These are phyloP conservation scores for Tilletiaria anomala DNA, from an alignment of 1,284 basidiomycete genomes.

Conservation along the genomic window DNA sequence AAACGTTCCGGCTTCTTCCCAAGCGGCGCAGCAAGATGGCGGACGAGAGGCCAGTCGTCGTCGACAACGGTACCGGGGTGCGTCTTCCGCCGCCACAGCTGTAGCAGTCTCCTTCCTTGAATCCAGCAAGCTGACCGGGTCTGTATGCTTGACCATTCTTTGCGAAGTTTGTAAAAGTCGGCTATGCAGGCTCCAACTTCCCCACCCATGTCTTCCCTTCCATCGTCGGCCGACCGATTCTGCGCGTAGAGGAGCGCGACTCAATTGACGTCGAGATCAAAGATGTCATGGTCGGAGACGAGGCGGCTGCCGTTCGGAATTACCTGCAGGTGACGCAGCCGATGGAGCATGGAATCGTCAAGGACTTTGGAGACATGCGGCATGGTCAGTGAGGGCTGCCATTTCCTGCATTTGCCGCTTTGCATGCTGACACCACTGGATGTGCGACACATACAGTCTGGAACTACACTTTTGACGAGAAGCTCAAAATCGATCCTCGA, in stretches of 20 bases:
- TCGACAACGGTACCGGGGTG: slow-evolving; percentile 95
- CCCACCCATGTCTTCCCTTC: slow-evolving; percentile 97
- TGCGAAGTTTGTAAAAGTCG: slow-evolving; percentile 88
- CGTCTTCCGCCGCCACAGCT: too few relatives aligned
- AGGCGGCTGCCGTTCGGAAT: slow-evolving; percentile 81
- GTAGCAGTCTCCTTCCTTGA: too few relatives aligned
- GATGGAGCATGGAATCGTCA: slow-evolving; percentile 97
- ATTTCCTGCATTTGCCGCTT: too few relatives aligned
- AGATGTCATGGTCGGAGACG: slow-evolving; percentile 95
- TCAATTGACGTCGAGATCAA: slow-evolving; percentile 51
- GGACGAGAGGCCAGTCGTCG: slow-evolving; percentile 58
- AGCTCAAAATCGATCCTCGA: slow-evolving; percentile 71
- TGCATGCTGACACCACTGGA: too few relatives aligned
- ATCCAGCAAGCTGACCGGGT: too few relatives aligned
- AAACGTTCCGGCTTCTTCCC: too few relatives aligned
- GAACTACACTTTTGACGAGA: slow-evolving; percentile 97
- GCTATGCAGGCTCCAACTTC: slow-evolving; percentile 70
- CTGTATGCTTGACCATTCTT: too few relatives aligned
- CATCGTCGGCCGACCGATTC: slow-evolving; percentile 85
- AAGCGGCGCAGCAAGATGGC: too few relatives aligned
- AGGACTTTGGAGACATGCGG: slow-evolving; percentile 98
- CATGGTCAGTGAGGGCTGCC: too few relatives aligned
- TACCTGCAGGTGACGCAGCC: slow-evolving; percentile 94
- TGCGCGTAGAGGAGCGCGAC: slow-evolving; percentile 86
- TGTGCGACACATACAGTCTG: too few relatives aligned